phyloP scores from a whole-genome alignment of 2,329 filamentous ascomycete genomes.

The Penicillium sp. region DNA sequence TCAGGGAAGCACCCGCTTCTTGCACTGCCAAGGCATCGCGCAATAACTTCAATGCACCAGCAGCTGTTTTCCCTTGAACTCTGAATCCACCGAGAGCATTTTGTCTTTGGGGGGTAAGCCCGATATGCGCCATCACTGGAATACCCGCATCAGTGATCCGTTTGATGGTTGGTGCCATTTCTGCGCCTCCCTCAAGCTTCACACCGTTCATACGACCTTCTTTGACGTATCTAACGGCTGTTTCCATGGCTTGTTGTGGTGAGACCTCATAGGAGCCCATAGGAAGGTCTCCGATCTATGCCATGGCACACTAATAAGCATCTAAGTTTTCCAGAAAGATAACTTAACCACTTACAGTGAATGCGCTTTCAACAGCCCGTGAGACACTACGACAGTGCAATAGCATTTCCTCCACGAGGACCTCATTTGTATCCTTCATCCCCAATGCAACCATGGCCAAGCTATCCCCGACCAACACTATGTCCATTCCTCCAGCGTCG shows the following conservation, averaged over 20 bases:
- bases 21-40: conserved; percentile 87
- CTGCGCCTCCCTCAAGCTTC: conserved; percentile 89
- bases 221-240: conserved; percentile 87
- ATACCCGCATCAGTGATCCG: conserved; percentile 89
- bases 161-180: conserved; percentile 82
- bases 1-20: conserved; percentile 82
- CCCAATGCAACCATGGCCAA: conserved; percentile 95
- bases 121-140: conserved; percentile 89
- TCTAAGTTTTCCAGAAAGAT: not conserved
- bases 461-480: conserved; percentile 89
- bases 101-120: conserved; percentile 89
- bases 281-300: conserved; percentile 81
- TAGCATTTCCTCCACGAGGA: conserved; percentile 90
- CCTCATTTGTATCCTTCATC: conserved; percentile 92
- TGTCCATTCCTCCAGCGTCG: conserved; percentile 88
- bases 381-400: conserved; percentile 89
- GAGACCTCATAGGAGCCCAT: conserved; percentile 96
- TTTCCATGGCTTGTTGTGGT: conserved; percentile 79
- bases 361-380: conserved; percentile 78
- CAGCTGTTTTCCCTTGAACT: conserved; percentile 85
- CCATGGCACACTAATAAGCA: not conserved
- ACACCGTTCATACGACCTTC: conserved; percentile 82
- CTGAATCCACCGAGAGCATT: conserved; percentile 91
- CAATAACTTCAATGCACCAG: conserved; percentile 70
- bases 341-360: conserved; percentile 63